These are phyloP conservation scores for Plectosphaerella plurivora DNA, from an alignment of 2,329 filamentous ascomycete genomes.

Conservation along the genomic window DNA sequence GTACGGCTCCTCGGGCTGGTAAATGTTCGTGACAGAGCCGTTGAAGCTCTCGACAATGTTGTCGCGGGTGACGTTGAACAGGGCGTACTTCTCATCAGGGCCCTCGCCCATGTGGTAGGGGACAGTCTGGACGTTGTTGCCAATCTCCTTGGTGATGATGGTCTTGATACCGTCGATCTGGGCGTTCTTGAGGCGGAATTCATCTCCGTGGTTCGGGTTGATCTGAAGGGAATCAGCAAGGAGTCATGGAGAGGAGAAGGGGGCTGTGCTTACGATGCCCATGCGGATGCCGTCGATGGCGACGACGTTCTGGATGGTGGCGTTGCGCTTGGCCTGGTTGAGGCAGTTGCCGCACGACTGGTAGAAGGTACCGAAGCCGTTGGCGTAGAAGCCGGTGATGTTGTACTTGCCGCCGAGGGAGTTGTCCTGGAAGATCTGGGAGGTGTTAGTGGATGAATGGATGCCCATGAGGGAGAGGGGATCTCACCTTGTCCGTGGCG, in stretches of 20 bases:
- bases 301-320: conserved; percentile 21
- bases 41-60: conserved; percentile 17
- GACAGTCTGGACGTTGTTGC: conserved; percentile 21
- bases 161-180: conserved; percentile 18
- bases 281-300: conserved; percentile 15
- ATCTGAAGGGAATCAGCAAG: conserved; percentile 12
- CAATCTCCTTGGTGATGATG: conserved; percentile 21
- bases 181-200: conserved; percentile 20
- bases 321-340: conserved; percentile 17
- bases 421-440: conserved; percentile 23
- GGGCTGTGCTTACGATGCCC: conserved; percentile 16
- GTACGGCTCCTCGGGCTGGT: conserved; percentile 35
- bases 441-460: neutral
- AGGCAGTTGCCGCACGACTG: conserved; percentile 23
- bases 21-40: conserved; percentile 14
- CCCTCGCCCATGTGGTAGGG: conserved; percentile 18
- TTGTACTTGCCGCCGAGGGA: conserved; percentile 23
- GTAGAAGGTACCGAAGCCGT: conserved; percentile 22
- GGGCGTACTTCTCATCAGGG: conserved; percentile 20
- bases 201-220: conserved; percentile 22
- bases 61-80: conserved; percentile 21
- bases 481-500: conserved; percentile 21
- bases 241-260: neutral
- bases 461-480: neutral
- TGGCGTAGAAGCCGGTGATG: conserved; percentile 23